Evolutionary conservation across 768 basidiomycete genomes (phyloP), one percentile per base, ranked within the genome.

Genomic region (Phlebiopsis flavidoalba): DNA sequence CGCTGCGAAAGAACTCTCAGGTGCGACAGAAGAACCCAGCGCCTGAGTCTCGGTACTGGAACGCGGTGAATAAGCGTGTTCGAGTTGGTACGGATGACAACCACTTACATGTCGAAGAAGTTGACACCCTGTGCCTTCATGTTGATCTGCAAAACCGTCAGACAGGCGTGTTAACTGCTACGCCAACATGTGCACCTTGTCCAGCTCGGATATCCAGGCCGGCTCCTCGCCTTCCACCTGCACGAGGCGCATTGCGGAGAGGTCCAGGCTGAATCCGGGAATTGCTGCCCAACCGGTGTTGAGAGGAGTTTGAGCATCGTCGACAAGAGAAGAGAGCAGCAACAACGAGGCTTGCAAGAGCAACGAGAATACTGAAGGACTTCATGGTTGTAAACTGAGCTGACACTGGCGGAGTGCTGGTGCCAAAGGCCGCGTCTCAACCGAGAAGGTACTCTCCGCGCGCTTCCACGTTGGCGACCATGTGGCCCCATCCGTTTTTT

Each of bases 171-270:
- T 57, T 21, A 53, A 4, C 52, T 50, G 24, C 52, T 31, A 53
- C 35, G 43, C 8, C 58, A 61, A 8, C 52, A 22, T 63, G 33
- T 54, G 60, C 37, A 89, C 90, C 86, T 96, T 97, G 66, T 95
- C 88, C n/a, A 89, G 74, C 74, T 97, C 95, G 14, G 93, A 84
- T 76, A 94, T 88, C 88, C 85, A 89, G 55, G 88, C 81, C 3
- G 91, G 88, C 11, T 76, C 76, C 68, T 85, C 76, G 37, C 82
- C 88, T 57, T 88, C 83, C 69, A 92, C 77, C 71, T 93, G 84
- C 55, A 96, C 86, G 57, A 95, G 81, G 54, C 94, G 83, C 56
- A 78, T 78, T 49, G 83, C 88, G 60, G 81, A 78, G 57, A 95
- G 77, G 75, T 95, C 87, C 61, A 93, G 78, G 70, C 80, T 77